A percentile compares a stretch with the other conserved stretches of the same genome.
Conservation (phyloP, 2,329 filamentous ascomycete species). For the Apiospora pterosperma region DNA sequence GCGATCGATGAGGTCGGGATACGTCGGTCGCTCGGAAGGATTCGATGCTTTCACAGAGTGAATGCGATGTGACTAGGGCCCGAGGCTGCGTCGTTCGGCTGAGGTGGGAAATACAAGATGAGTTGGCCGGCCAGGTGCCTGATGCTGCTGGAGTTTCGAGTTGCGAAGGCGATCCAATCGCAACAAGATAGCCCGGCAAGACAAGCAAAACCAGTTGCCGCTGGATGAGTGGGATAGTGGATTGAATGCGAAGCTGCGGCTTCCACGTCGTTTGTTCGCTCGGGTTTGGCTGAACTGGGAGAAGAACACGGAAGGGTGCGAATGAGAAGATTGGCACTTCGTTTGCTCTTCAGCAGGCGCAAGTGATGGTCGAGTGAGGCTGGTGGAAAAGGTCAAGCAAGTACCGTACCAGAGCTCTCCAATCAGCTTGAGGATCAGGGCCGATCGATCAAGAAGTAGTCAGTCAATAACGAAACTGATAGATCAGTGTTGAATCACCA, state of each 20-base stretch:
- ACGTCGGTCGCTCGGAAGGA: neutral
- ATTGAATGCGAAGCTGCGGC: neutral
- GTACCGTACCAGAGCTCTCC: neutral
- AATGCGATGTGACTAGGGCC: neutral
- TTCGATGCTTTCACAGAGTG: neutral
- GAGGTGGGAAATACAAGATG: neutral
- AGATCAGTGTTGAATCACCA: neutral
- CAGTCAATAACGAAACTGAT: neutral
- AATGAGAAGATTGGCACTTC: neutral
- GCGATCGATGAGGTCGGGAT: neutral
- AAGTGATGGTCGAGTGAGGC: neutral
- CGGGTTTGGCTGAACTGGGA: neutral
- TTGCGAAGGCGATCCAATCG: neutral
- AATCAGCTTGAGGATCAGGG: neutral
- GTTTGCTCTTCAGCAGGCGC: neutral
- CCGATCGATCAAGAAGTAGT: neutral
- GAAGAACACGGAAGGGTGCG: neutral
- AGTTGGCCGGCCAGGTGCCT: constrained; percentile 1
- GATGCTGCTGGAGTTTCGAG: neutral
- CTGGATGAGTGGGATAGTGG: neutral
- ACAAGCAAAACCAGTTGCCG: constrained; percentile 2
- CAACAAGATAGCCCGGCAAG: neutral
- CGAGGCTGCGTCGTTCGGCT: neutral
- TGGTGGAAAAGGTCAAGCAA: neutral
- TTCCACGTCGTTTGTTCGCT: neutral